Base-by-base conservation (phyloP, 306 rosid species). In the Rubus idaeus region DNA sequence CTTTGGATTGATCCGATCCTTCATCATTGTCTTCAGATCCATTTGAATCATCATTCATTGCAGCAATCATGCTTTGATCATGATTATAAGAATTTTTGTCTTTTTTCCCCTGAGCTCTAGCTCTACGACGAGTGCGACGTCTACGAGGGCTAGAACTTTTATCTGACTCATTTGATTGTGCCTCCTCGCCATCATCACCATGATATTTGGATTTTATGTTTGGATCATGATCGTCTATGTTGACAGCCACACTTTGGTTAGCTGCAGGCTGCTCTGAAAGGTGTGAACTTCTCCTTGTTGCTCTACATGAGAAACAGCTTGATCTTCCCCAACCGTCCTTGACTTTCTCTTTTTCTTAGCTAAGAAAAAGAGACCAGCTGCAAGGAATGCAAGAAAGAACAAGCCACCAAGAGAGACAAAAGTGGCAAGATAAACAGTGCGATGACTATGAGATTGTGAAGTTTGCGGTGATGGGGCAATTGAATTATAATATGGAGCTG, bases 311-410 rank as follows among this genome's bases (percentile, higher is more conserved):
- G 41, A 11, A 26, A 4, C 65, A 60, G 40, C 40, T 26, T 60
- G 65, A 11, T 26, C 40, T 21, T 40, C 65, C 3, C 4, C 7
- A 10, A 16, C 16, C 9, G 39, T 5, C 40, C 7, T 60, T 26
- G 51, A 58, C 35, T 40, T 56, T 50, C 50, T 56, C 74, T 37
- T 79, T 73, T 57, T 74, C 62, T 79, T 73, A 5, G 49, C 74
- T 20, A 79, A 58, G 45, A 42, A 79, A 68, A 74, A 79, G 16
- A 79, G 83, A 50, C 83, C 75, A 51, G 46, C 8, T 16, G 70
- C 78, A 5, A 79, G 78, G 42, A 73, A 73, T 50, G 83, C 83
- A 35, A 79, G 83, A 10, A 79, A 79, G 78, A 79, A 79, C 30
- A 56, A 68, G 8, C 83, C 75, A 5, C 78, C 83, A 4, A 79